Percentiles rank a stretch among this genome's conserved stretches.
These are phyloP conservation scores for Cudoniella acicularis DNA, from an alignment of 495 filamentous ascomycete species.

Conservation along the genomic window DNA sequence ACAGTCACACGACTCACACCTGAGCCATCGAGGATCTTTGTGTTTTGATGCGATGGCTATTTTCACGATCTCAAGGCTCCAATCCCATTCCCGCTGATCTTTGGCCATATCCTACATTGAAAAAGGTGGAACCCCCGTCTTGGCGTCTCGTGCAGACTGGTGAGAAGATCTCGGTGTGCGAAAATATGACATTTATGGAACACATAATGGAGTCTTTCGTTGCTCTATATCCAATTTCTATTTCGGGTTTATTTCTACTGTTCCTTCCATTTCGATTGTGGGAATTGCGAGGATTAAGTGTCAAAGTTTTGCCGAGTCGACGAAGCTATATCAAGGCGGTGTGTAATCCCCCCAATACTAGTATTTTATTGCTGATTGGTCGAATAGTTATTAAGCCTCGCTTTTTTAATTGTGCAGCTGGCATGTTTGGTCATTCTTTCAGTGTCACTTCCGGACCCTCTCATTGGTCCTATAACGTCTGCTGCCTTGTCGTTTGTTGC, in stretches of 20 bases:
- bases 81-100: too few relatives aligned
- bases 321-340: background rate
- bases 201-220: background rate
- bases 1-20: too few relatives aligned
- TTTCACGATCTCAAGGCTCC: too few relatives aligned
- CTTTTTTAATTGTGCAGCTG: background rate
- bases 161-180: too few relatives aligned
- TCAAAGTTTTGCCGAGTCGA: background rate
- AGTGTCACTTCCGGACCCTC: background rate
- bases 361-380: background rate
- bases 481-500: constrained; percentile 26
- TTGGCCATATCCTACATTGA: too few relatives aligned
- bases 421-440: background rate
- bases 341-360: background rate
- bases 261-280: background rate
- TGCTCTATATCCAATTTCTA: background rate
- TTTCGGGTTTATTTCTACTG: background rate
- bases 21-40: too few relatives aligned
- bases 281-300: background rate
- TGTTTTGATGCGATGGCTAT: too few relatives aligned
- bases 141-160: too few relatives aligned
- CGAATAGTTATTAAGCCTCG: background rate
- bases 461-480: background rate
- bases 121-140: too few relatives aligned
- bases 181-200: background rate